Evolutionary conservation across 257 asterid species (phyloP).

Genomic region (Solanum neorickii): DNA sequence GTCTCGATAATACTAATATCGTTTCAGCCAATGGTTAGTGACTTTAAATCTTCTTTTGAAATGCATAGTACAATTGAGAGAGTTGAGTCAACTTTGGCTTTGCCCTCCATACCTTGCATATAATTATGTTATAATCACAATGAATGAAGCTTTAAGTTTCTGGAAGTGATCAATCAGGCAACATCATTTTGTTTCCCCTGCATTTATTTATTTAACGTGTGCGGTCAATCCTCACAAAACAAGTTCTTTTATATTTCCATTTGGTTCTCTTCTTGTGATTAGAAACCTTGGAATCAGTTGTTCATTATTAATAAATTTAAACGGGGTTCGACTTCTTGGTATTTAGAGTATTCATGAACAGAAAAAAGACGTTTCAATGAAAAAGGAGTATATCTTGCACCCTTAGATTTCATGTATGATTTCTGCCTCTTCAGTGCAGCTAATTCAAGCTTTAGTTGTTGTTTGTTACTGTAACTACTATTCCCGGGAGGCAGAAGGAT

Average conservation of each 20-base stretch:
- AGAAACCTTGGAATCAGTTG: background rate
- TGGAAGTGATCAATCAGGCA: background rate
- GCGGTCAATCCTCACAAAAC: background rate
- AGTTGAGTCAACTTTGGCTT: background rate
- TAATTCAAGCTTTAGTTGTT: background rate
- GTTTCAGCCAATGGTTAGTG: background rate
- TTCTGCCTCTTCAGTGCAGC: background rate
- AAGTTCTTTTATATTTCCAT: background rate
- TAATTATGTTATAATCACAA: background rate
- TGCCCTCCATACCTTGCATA: background rate
- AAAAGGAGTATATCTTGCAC: background rate
- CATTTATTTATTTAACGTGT: background rate
- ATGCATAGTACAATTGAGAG: background rate
- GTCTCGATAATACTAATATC: background rate
- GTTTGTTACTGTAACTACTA: background rate
- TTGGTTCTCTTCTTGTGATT: background rate
- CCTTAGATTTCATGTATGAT: background rate
- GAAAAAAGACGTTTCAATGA: background rate
- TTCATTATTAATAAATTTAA: background rate
- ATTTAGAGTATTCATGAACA: background rate
- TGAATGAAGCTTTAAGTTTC: background rate
- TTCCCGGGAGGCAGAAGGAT: background rate
- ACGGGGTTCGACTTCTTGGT: background rate
- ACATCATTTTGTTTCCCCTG: background rate
- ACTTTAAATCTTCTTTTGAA: background rate